A percentile compares a stretch with the other conserved stretches of the same genome.
These are phyloP conservation scores for Plectosphaerella plurivora DNA, from an alignment of 2,329 filamentous ascomycete genomes.

Conservation along the genomic window DNA sequence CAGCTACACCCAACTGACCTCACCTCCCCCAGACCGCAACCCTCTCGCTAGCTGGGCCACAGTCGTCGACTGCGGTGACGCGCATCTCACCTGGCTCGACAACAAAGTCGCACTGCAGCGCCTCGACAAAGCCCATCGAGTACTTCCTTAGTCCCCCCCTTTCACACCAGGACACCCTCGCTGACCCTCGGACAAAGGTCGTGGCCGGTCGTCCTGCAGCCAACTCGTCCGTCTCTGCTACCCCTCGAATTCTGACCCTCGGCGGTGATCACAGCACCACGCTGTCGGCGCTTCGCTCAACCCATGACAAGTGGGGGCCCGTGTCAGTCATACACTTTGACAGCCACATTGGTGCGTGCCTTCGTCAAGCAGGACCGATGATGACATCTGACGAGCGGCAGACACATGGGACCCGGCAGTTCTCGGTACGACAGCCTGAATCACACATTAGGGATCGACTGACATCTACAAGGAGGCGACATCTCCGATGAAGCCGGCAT, in stretches of 20 bases:
- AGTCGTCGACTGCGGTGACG: slow-evolving; percentile 75
- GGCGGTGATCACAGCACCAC: slow-evolving; percentile 64
- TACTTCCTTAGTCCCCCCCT: slow-evolving; percentile 12
- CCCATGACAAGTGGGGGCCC: slow-evolving; percentile 50
- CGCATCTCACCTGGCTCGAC: slow-evolving; percentile 72
- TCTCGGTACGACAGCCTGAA: slow-evolving; percentile 29
- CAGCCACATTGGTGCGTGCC: slow-evolving; percentile 49
- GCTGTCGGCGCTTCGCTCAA: slow-evolving; percentile 56
- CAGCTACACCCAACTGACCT: not conserved
- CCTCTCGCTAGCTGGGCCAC: slow-evolving; percentile 12
- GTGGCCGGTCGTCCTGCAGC: slow-evolving; percentile 28
- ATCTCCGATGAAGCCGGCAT: slow-evolving; percentile 57
- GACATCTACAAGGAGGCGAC: slow-evolving; percentile 36
- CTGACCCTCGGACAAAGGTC: slow-evolving; percentile 14
- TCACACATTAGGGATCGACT: not conserved
- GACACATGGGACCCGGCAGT: slow-evolving; percentile 70
- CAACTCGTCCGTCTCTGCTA: slow-evolving; percentile 35
- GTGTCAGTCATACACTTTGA: slow-evolving; percentile 64
- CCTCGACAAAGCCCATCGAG: slow-evolving; percentile 64
- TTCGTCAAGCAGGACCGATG: not conserved
- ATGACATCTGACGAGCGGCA: slow-evolving; percentile 16
- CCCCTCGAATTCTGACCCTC: slow-evolving; percentile 53
- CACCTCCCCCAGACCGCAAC: slow-evolving; percentile 1
- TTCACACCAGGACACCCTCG: slow-evolving; percentile 1
- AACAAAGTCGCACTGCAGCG: slow-evolving; percentile 70